Conservation (phyloP, 2,329 filamentous ascomycete species). For the Zymoseptoria crescenta region DNA sequence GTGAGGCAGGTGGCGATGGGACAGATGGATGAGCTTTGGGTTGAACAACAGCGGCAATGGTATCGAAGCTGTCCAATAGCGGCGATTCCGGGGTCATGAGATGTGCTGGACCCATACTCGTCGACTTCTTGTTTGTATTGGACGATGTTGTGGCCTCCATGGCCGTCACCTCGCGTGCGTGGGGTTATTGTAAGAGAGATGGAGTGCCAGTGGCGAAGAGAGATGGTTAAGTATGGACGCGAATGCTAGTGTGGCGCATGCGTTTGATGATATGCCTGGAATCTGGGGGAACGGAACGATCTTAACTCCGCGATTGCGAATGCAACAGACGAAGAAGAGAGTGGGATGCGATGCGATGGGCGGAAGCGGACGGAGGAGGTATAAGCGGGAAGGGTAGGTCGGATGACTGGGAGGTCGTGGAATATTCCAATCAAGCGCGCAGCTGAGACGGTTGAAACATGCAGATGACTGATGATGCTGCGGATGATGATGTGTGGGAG, state of each 20-base stretch:
- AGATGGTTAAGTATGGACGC: neutral
- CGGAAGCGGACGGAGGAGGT: neutral
- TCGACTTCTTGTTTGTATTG: conserved; percentile 7
- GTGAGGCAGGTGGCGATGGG: conserved; percentile 18
- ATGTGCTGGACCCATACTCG: conserved; percentile 7
- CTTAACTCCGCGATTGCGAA: neutral
- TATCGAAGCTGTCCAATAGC: conserved; percentile 14
- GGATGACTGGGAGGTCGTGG: neutral
- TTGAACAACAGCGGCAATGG: neutral
- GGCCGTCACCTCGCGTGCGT: neutral
- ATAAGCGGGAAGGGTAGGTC: neutral
- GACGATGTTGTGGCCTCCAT: conserved; percentile 11
- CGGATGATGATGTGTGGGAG: neutral
- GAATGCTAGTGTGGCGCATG: neutral
- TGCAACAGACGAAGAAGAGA: neutral
- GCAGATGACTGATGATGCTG: neutral
- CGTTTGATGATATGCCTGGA: neutral
- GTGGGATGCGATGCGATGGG: neutral
- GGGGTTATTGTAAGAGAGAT: neutral
- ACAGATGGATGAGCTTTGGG: conserved; percentile 6
- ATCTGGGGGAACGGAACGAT: neutral
- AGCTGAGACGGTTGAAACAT: neutral
- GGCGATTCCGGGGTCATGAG: conserved; percentile 18
- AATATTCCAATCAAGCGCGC: neutral
- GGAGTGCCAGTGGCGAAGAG: neutral